Base-by-base conservation (phyloP, 495 filamentous ascomycete genomes). In the Parathielavia appendiculata region DNA sequence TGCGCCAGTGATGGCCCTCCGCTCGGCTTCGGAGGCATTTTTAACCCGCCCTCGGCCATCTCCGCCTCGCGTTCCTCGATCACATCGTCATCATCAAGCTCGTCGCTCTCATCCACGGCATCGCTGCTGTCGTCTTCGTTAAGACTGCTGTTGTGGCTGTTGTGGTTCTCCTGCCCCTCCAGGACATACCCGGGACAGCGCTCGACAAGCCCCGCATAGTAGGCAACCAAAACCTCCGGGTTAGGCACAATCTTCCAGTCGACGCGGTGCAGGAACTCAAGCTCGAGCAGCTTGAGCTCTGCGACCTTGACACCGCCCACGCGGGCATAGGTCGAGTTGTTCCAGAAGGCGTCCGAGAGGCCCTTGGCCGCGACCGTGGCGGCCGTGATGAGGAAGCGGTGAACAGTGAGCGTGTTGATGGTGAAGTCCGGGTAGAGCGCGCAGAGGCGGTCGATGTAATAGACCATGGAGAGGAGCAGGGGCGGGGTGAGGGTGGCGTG, bases 381-480 rank as follows among this genome's bases (percentile, higher is more conserved):
- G 30, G 91, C 90, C 16, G 92, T 88, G 61, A 98, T 98, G 14
- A 98, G 81, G 69, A 97, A 97, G 11, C 93, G 91, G 74, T 98
- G 93, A 19, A 98, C 92, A 0, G 93, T 98, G 16, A 98, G 80
- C 39, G 88, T 93, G 63, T 86, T 93, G 49, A 98, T 92, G 38
- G 90, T 95, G 73, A 98, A 98, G 17, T 90, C 87, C 8, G 91
- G 86, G 67, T 96, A 97, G 30, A 93, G 74, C 5, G 89, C 84
- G 71, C 92, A 97, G 17, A 98, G 78, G n/a, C 89, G 86, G 71
- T 98, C 95, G 59, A 98, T 97, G 68, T 98, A 98, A 68, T 92
- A 97, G 53, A 98, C 93, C 92, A 98, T 98, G 60, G 90, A 91
- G n/a, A 98, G 81, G n/a, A 98, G 81, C 54, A 98, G 89, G 7